Conservation (phyloP, 2,329 filamentous ascomycete species). For the Phialophora macrospora region DNA sequence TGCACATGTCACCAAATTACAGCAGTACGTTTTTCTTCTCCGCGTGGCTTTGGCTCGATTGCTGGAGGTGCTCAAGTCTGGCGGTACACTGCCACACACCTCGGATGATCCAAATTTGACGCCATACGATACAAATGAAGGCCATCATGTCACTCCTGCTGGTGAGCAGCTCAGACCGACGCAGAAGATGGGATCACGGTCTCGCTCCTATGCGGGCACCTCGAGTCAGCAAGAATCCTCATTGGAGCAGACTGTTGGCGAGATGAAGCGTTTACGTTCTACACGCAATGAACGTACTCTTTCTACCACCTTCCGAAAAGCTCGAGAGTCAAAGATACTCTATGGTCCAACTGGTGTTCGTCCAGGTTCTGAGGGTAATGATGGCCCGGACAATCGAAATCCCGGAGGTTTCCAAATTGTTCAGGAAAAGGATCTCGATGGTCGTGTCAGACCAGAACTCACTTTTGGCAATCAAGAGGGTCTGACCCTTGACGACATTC, state of each 20-base stretch:
- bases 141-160: conserved; percentile 59
- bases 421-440: conserved; percentile 73
- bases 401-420: conserved; percentile 70
- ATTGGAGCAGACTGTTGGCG: conserved; percentile 94
- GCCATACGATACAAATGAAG: conserved; percentile 70
- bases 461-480: conserved; percentile 91
- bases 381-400: conserved; percentile 55
- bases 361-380: conserved; percentile 72
- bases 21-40: conserved; percentile 92
- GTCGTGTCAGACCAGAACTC: conserved; percentile 73
- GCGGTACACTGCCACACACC: conserved; percentile 76
- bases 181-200: conserved; percentile 69
- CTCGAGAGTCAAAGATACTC: conserved; percentile 88
- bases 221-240: conserved; percentile 69
- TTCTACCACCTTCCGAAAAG: conserved; percentile 89
- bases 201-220: conserved; percentile 73
- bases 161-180: conserved; percentile 59
- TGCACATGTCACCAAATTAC: conserved; percentile 78
- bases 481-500: conserved; percentile 93
- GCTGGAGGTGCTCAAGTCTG: conserved; percentile 82
- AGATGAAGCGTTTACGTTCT: conserved; percentile 88
- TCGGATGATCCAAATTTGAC: conserved; percentile 73
- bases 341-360: conserved; percentile 79
- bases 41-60: conserved; percentile 88
- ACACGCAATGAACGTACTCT: conserved; percentile 93